Conservation (phyloP, 495 filamentous ascomycete genomes). For the Alectoria sarmentosa region DNA sequence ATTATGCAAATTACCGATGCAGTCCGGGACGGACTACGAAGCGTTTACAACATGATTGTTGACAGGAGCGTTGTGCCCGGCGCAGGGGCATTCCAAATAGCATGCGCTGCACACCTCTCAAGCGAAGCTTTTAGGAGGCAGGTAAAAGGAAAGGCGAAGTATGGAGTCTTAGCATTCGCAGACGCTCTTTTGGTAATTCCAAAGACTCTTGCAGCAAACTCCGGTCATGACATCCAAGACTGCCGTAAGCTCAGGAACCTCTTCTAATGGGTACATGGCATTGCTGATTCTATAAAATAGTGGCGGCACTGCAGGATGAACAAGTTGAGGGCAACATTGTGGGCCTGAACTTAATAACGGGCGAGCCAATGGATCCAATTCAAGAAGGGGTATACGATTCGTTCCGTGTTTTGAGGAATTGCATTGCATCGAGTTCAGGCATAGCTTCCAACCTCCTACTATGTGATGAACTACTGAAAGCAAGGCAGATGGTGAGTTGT, state of each 20-base stretch:
- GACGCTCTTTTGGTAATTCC: slow-evolving; percentile 92
- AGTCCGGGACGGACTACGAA: slow-evolving; percentile 90
- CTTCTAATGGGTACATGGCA: not conserved
- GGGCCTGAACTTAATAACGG: slow-evolving; percentile 77
- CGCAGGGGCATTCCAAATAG: slow-evolving; percentile 92
- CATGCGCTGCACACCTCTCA: slow-evolving; percentile 81
- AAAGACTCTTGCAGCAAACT: slow-evolving; percentile 94
- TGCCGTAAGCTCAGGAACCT: slow-evolving; percentile 50
- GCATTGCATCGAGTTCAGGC: slow-evolving; percentile 84
- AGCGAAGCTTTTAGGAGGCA: slow-evolving; percentile 75
- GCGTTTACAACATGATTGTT: slow-evolving; percentile 98
- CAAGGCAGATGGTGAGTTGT: slow-evolving; percentile 73
- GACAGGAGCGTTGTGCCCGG: slow-evolving; percentile 92
- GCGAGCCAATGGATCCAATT: slow-evolving; percentile 93
- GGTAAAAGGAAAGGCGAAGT: slow-evolving; percentile 96
- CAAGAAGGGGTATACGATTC: slow-evolving; percentile 92
- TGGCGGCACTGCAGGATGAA: slow-evolving; percentile 83
- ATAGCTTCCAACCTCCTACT: slow-evolving; percentile 94
- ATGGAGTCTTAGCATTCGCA: slow-evolving; percentile 87
- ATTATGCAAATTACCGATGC: slow-evolving; percentile 95
- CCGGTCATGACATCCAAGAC: slow-evolving; percentile 95
- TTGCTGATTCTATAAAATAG: slow-evolving; percentile 35
- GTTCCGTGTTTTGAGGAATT: slow-evolving; percentile 89
- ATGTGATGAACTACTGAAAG: slow-evolving; percentile 96
- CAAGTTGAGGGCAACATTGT: slow-evolving; percentile 74